Conservation (phyloP, 495 filamentous ascomycete genomes). For the Chaetomium tenue region DNA sequence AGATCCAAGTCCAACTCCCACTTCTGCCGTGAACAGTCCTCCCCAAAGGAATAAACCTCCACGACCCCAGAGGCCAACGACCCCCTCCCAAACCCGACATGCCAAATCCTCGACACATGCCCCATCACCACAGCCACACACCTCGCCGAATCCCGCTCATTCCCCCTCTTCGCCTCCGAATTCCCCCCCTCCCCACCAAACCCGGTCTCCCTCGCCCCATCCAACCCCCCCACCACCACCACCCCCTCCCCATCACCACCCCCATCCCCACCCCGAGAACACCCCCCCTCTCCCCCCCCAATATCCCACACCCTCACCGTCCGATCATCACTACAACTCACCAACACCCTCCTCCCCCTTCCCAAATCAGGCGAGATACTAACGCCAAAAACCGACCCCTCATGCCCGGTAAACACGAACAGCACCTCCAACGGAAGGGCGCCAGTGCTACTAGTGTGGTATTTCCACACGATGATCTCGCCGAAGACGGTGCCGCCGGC, state of each 20-base stretch:
- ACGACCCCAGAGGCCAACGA: constrained; percentile 16
- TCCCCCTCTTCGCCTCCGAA: constrained; percentile 29
- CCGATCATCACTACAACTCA: constrained; percentile 93
- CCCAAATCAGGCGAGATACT: constrained; percentile 61
- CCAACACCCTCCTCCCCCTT: constrained; percentile 58
- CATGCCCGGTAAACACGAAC: constrained; percentile 79
- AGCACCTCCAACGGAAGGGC: constrained; percentile 54
- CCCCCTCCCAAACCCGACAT: constrained; percentile 57
- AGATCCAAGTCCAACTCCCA: constrained; percentile 58
- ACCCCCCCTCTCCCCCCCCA: constrained; percentile 27
- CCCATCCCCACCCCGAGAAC: neutral
- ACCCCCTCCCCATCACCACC: neutral
- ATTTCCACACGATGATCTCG: constrained; percentile 88
- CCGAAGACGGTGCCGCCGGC: constrained; percentile 92
- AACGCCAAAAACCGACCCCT: constrained; percentile 91
- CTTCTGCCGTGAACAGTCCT: constrained; percentile 69
- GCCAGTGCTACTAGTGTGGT: constrained; percentile 32
- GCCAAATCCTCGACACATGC: constrained; percentile 88
- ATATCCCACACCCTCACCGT: constrained; percentile 91
- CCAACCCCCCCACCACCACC: constrained; percentile 17
- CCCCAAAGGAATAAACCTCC: constrained; percentile 69
- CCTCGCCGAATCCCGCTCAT: constrained; percentile 26
- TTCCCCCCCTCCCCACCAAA: constrained; percentile 38
- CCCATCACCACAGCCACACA: constrained; percentile 71
- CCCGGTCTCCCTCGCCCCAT: constrained; percentile 49